Percentiles rank a stretch among this genome's conserved stretches.
Conservation (phyloP, 2,329 filamentous ascomycete species). For the Ophiostoma triangulosporum region DNA sequence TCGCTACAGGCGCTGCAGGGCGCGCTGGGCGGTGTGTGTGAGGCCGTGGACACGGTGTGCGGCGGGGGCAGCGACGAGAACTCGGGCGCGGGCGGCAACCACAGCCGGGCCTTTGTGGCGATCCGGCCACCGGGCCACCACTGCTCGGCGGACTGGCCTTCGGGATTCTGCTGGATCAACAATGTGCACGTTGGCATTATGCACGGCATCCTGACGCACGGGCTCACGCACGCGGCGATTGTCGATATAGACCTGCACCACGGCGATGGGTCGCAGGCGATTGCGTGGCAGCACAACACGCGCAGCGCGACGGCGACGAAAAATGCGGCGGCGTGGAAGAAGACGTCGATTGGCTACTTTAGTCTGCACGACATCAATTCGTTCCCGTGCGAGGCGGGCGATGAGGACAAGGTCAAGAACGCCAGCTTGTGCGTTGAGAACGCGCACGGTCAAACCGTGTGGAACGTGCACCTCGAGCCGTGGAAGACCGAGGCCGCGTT, state of each 20-base stretch:
- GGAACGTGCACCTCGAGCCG: constrained; percentile 86
- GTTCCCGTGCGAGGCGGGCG: constrained; percentile 90
- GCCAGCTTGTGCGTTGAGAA: constrained; percentile 91
- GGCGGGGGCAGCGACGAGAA: no score
- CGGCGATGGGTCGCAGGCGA: constrained; percentile 88
- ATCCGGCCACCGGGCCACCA: constrained; percentile 92
- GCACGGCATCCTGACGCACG: constrained; percentile 71
- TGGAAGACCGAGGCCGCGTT: constrained; percentile 80
- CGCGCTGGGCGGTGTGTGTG: constrained; percentile 81
- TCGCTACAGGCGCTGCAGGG: constrained; percentile 82
- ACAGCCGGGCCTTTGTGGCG: constrained; percentile 71
- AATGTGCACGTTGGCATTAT: constrained; percentile 96
- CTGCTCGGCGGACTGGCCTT: constrained; percentile 78
- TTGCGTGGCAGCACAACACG: constrained; percentile 77
- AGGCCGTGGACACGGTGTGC: constrained; percentile 82
- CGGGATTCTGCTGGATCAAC: constrained; percentile 97
- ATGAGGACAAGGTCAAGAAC: constrained; percentile 83
- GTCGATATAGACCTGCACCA: constrained; percentile 88
- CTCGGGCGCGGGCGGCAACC: background rate
- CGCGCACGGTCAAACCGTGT: constrained; percentile 84
- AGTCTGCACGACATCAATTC: constrained; percentile 98
- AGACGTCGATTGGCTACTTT: constrained; percentile 85
- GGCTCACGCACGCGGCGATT: constrained; percentile 84
- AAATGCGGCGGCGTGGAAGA: constrained; percentile 53
- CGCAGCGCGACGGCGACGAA: background rate